Percentiles rank a stretch among this genome's conserved stretches.
phyloP scores from a whole-genome alignment of 192 early-diverging fungal species.

The Helicostylum pulchrum region DNA sequence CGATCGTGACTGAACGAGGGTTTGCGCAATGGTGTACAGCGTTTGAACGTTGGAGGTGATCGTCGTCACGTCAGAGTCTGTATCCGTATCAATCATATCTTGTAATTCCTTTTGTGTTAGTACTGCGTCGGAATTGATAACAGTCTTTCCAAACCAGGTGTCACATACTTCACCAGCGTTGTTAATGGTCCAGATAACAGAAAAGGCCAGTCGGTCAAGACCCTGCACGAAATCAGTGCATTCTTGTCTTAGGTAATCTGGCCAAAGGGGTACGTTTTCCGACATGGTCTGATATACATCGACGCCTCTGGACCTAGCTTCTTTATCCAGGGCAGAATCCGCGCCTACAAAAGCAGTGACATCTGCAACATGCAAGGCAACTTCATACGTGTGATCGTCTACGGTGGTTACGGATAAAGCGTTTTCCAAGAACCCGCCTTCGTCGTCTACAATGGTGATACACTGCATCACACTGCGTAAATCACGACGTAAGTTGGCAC shows the following conservation, averaged over 20 bases:
- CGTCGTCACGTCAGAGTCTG: too few species aligned
- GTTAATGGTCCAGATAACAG: conserved; percentile 95
- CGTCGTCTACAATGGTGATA: conserved; percentile 85
- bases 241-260: conserved; percentile 82
- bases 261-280: conserved; percentile 93
- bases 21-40: conserved; percentile 58
- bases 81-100: conserved; percentile 1
- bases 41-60: conserved; percentile 10
- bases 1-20: conserved; percentile 62
- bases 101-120: conserved; percentile 7
- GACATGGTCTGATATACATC: conserved; percentile 61
- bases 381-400: conserved; percentile 64
- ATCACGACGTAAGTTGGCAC: conserved; percentile 65
- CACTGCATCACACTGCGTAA: conserved; percentile 52
- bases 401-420: conserved; percentile 61
- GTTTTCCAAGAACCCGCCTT: conserved; percentile 72
- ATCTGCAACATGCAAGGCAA: conserved; percentile 86
- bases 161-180: conserved; percentile 72
- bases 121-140: conserved; percentile 56
- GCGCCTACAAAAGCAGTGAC: conserved; percentile 92
- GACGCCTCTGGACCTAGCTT: conserved; percentile 86
- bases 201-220: conserved; percentile 87
- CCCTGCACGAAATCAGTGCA: conserved; percentile 89
- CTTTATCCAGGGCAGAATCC: conserved; percentile 84
- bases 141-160: conserved; percentile 76